Percentiles rank a stretch among this genome's conserved stretches.
phyloP scores from a whole-genome alignment of 163 green algal genomes.

The Picocystis sp. region DNA sequence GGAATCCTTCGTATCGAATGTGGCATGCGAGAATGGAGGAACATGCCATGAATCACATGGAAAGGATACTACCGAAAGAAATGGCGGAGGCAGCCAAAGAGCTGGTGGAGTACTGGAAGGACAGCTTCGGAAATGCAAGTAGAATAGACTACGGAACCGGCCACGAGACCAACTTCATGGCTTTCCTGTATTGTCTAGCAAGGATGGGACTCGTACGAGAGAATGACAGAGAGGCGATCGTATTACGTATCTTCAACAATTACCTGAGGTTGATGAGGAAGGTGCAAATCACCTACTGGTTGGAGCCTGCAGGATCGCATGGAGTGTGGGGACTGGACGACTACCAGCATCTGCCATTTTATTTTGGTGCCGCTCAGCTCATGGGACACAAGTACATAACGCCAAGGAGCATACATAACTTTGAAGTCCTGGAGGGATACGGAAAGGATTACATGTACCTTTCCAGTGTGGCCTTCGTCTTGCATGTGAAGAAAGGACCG shows the following conservation, averaged over 20 bases:
- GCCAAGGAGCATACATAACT: slow-evolving; percentile 65
- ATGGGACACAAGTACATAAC: slow-evolving; percentile 54
- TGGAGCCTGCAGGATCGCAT: slow-evolving; percentile 89
- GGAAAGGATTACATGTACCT: slow-evolving; percentile 77
- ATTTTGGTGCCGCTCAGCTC: slow-evolving; percentile 73
- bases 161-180: slow-evolving; percentile 88
- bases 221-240: slow-evolving; percentile 26
- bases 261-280: slow-evolving; percentile 87
- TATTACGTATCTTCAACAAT: slow-evolving; percentile 28
- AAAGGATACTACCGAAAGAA: slow-evolving; percentile 22
- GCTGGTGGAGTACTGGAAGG: slow-evolving; percentile 57
- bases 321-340: slow-evolving; percentile 97
- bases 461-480: slow-evolving; percentile 10
- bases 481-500: slow-evolving; percentile 80
- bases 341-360: slow-evolving; percentile 95
- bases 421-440: slow-evolving; percentile 51
- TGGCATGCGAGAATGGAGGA: slow-evolving; percentile 34
- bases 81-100: slow-evolving; percentile 35
- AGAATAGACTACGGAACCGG: slow-evolving; percentile 88
- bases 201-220: slow-evolving; percentile 48
- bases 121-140: slow-evolving; percentile 72
- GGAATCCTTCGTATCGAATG: slow-evolving; percentile 71
- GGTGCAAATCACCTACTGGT: slow-evolving; percentile 76
- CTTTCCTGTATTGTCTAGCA: slow-evolving; percentile 79
- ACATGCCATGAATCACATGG: slow-evolving; percentile 1